These are phyloP conservation scores for Trichophaea hybrida DNA, from an alignment of 2,329 filamentous ascomycete species.

Conservation along the genomic window DNA sequence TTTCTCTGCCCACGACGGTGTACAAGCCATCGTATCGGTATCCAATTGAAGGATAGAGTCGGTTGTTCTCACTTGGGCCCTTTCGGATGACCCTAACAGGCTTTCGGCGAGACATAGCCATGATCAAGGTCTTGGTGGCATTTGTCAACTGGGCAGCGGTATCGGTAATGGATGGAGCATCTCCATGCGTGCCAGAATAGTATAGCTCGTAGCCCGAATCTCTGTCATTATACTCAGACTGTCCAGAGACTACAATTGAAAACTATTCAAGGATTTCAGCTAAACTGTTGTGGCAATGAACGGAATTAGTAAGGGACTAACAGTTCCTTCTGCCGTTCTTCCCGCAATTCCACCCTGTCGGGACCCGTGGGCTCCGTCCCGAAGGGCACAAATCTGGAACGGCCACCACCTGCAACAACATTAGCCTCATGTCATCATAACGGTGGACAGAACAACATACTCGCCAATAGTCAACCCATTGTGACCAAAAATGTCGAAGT, in stretches of 20 bases:
- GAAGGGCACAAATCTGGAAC: conserved; percentile 37
- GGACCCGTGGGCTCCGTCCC: conserved; percentile 41
- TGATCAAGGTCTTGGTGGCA: conserved; percentile 37
- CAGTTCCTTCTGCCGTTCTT: conserved; percentile 35
- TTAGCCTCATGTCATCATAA: background rate
- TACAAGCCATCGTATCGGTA: conserved; percentile 47
- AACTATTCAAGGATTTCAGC: background rate
- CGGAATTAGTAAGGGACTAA: conserved; percentile 29
- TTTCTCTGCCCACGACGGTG: conserved; percentile 30
- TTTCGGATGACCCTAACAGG: conserved; percentile 39
- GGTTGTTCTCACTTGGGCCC: conserved; percentile 30
- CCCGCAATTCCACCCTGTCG: conserved; percentile 41
- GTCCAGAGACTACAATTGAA: conserved; percentile 38
- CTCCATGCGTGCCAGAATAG: conserved; percentile 15
- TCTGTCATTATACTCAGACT: conserved; percentile 22
- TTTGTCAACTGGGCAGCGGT: conserved; percentile 8
- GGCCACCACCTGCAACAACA: conserved; percentile 40
- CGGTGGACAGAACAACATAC: conserved; percentile 5
- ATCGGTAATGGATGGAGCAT: background rate
- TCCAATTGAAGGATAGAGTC: conserved; percentile 36
- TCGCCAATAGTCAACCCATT: conserved; percentile 32
- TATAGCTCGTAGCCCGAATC: conserved; percentile 32
- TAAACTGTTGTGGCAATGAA: background rate
- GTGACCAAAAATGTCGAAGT: conserved; percentile 25
- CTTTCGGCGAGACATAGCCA: conserved; percentile 33